These are phyloP conservation scores for Mortierella sp. DNA, from an alignment of 371 early-diverging fungal species.

Conservation along the genomic window DNA sequence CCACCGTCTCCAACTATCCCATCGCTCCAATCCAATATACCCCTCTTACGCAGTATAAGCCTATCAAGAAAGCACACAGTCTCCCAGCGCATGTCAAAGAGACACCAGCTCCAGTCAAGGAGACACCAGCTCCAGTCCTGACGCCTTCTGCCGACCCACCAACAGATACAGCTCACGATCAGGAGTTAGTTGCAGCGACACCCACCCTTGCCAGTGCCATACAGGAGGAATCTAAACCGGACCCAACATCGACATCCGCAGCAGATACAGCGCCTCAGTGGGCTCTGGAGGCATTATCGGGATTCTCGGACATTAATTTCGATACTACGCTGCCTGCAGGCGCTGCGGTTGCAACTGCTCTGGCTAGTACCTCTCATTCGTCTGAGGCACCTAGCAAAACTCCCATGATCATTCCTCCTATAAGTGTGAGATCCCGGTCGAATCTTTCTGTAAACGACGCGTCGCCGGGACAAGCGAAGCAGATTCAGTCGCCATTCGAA, in stretches of 20 bases:
- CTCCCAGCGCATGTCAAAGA: conserved; percentile 21
- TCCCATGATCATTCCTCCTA: conserved; percentile 33
- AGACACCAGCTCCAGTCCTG: neutral
- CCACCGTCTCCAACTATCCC: conserved; percentile 27
- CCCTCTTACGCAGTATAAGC: conserved; percentile 50
- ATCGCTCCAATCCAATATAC: conserved; percentile 53
- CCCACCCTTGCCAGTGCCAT: neutral
- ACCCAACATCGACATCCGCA: neutral
- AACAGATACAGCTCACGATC: neutral
- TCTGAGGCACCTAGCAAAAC: conserved; percentile 9
- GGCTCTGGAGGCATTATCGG: conserved; percentile 42
- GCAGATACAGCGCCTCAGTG: conserved; percentile 24
- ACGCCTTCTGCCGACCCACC: neutral
- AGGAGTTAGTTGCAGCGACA: neutral
- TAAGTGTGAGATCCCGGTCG: conserved; percentile 26
- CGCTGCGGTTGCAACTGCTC: conserved; percentile 28
- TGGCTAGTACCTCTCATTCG: conserved; percentile 20
- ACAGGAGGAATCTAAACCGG: conserved; percentile 3
- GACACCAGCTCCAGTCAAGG: conserved; percentile 10
- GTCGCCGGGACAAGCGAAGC: conserved; percentile 20
- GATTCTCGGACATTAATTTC: conserved; percentile 43
- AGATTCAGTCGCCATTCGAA: conserved; percentile 47
- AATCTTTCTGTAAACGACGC: conserved; percentile 15
- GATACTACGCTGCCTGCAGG: conserved; percentile 36
- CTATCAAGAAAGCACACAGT: conserved; percentile 34